Base-by-base conservation (phyloP, 495 filamentous ascomycete species). In the Cryomyces antarcticus region DNA sequence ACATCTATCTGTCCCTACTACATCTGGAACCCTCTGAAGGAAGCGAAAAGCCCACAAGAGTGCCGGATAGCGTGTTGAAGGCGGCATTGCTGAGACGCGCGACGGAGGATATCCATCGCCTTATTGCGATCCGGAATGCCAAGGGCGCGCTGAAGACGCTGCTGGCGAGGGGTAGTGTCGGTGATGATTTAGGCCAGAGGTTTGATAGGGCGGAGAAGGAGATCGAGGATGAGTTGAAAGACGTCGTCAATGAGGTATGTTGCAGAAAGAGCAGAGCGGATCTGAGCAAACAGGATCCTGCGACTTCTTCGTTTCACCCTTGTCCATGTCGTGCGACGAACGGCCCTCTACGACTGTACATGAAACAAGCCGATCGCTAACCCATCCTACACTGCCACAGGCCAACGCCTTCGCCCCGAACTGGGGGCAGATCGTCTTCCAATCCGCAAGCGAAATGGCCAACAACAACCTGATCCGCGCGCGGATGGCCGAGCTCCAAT, bases 381-480 rank as follows among this genome's bases (percentile, higher is more conserved):
- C 37, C 37, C 35, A 17, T 28, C 7, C 27, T 13, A 46, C 13
- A 38, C 17, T 5, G 12, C 6, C 7, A 28, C 34, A 80, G 82
- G 89, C 89, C 42, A 97, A 96, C 55, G 86, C 80, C 24, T 80
- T 93, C 46, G 62, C 68, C 5, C 74, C 82, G 7, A 75, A 75
- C 51, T 97, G 89, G 89, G 89, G 89, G 49, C 78, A 87, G 52
- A 74, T 68, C 27, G 95, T 97, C 55, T 97, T 97, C 69, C 89
- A 97, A 60, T 82, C 79, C 24, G 92, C 89, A 35, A 81, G 80
- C 46, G 81, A 86, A 56, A 86, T 87, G 66, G 69, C 76, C 42
- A 73, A 80, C 46, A 81, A 83, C 51, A 62, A 60, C 5, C 57
- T 70, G 7, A 63, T 80, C 50, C 73, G 76, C 35, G 63, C 73